These are phyloP conservation scores for Trichoderma reesei DNA, from an alignment of 495 filamentous ascomycete species.

Conservation along the genomic window DNA sequence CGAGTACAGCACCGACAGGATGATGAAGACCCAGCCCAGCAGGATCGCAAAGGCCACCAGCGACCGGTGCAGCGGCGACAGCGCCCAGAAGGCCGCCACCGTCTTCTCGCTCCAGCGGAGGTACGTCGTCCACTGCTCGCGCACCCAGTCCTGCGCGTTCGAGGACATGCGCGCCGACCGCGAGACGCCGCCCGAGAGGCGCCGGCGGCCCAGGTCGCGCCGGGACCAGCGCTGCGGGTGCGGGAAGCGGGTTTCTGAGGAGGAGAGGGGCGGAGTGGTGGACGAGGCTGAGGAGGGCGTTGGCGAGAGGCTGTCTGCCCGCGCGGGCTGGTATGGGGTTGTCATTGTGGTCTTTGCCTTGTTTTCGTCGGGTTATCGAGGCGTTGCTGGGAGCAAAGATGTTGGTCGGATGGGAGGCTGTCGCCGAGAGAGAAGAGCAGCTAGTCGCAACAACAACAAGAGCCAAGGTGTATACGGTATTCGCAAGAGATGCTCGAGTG, in stretches of 20 bases:
- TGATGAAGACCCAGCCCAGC: slow-evolving; percentile 38
- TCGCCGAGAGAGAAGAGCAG: not conserved
- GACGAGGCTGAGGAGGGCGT: not conserved
- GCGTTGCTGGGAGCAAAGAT: not conserved
- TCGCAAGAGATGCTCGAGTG: not conserved
- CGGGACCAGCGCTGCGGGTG: not conserved
- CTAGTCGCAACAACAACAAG: not conserved
- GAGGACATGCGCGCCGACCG: not conserved
- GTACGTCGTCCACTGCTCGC: not conserved
- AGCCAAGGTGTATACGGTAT: not conserved
- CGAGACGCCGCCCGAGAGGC: not conserved
- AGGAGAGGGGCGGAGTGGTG: not conserved
- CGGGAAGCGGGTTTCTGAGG: not conserved
- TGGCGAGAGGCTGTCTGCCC: not conserved
- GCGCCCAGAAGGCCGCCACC: not conserved
- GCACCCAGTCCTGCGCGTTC: not conserved
- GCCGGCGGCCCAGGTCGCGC: not conserved
- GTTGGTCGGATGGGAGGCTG: not conserved
- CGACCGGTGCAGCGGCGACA: slow-evolving; percentile 48
- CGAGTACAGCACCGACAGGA: slow-evolving; percentile 65
- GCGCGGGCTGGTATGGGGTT: not conserved
- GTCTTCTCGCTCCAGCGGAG: not conserved
- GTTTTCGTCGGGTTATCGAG: not conserved
- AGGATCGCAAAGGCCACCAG: slow-evolving; percentile 44
- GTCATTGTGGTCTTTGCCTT: not conserved